Evolutionary conservation across 2,329 filamentous ascomycete genomes (phyloP).

Genomic region (Emergomyces pasteurianus): DNA sequence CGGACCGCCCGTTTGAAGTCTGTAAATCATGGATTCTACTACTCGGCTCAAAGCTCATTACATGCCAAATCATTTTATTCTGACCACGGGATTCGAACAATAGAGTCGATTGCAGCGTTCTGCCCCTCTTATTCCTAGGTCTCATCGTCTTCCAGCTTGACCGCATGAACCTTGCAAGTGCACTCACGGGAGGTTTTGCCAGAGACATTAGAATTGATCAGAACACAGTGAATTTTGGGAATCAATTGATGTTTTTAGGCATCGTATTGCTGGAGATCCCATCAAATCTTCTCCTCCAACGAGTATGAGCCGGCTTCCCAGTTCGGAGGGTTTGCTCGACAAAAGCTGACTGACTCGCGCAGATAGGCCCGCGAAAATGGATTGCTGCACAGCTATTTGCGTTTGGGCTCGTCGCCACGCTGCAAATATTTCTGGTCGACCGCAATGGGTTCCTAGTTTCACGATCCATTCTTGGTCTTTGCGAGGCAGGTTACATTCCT

Average conservation of each 20-base stretch:
- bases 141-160: slow-evolving; percentile 43
- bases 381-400: slow-evolving; percentile 38
- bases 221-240: slow-evolving; percentile 41
- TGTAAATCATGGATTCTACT: background rate
- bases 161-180: slow-evolving; percentile 42
- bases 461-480: slow-evolving; percentile 35
- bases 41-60: background rate
- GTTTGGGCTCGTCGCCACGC: slow-evolving; percentile 37
- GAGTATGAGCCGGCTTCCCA: slow-evolving; percentile 3
- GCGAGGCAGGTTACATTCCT: slow-evolving; percentile 43
- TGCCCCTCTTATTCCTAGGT: slow-evolving; percentile 39
- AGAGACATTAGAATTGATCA: slow-evolving; percentile 33
- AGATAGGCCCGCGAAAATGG: slow-evolving; percentile 32
- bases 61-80: no score
- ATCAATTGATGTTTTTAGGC: slow-evolving; percentile 42
- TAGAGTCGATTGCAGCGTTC: slow-evolving; percentile 37
- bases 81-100: background rate
- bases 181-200: slow-evolving; percentile 39
- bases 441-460: slow-evolving; percentile 35
- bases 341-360: slow-evolving; percentile 15
- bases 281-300: slow-evolving; percentile 33
- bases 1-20: background rate
- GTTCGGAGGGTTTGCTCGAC: no score
- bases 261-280: slow-evolving; percentile 42
- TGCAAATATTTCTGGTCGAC: slow-evolving; percentile 35